Conservation (phyloP, 805 yeast species). For the Wickerhamiella sergipiensis region DNA sequence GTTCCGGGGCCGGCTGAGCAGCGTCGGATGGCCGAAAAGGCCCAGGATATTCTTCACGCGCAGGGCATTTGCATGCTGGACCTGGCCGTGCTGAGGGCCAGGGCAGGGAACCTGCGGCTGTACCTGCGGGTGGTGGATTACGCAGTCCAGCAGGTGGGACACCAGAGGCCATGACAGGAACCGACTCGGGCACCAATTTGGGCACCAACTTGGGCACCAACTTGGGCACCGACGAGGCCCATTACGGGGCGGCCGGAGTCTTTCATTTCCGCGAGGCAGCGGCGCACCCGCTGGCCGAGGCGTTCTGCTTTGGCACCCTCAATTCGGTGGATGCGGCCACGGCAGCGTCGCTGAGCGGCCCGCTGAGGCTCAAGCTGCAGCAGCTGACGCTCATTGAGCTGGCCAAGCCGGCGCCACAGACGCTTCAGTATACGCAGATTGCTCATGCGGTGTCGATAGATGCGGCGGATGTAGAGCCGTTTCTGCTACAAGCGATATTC, state of each 20-base stretch:
- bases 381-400: constrained; percentile 15
- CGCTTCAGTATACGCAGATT: constrained; percentile 7
- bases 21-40: not conserved
- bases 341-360: constrained; percentile 1
- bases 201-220: too few relatives aligned
- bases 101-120: not conserved
- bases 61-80: not conserved
- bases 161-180: not conserved
- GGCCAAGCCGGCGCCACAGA: constrained; percentile 5
- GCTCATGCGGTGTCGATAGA: constrained; percentile 10
- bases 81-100: not conserved
- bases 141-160: not conserved
- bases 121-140: not conserved
- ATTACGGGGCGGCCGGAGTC: constrained; percentile 1
- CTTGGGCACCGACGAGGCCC: too few relatives aligned
- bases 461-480: constrained; percentile 12
- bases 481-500: constrained; percentile 16
- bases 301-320: not conserved
- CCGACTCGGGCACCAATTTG: too few relatives aligned
- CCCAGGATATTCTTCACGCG: not conserved
- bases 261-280: not conserved
- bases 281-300: not conserved
- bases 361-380: constrained; percentile 11
- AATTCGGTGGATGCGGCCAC: constrained; percentile 1
- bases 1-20: not conserved